These are phyloP conservation scores for Mortierella polycephala DNA, from an alignment of 371 early-diverging fungal genomes.

Conservation along the genomic window DNA sequence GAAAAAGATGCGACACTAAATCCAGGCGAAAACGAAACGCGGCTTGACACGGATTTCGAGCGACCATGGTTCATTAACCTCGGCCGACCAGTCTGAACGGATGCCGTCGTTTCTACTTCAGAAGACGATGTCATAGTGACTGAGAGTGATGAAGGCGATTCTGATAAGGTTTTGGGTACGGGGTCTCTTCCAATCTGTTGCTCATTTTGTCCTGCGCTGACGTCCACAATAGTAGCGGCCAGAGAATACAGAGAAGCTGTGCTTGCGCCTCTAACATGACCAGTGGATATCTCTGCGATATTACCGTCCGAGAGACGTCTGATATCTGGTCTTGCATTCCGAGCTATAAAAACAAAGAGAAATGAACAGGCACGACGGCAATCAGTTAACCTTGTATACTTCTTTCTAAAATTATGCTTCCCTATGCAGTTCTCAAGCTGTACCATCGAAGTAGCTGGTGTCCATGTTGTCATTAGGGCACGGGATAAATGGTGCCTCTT, in stretches of 20 bases:
- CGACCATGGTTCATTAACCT: conserved; percentile 42
- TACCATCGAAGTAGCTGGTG: conserved; percentile 84
- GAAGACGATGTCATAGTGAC: conserved; percentile 16
- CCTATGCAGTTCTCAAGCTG: conserved; percentile 37
- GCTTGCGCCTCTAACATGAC: conserved; percentile 9
- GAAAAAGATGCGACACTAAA: conserved; percentile 23
- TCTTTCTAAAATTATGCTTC: background rate
- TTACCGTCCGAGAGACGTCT: conserved; percentile 41
- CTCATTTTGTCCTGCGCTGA: background rate
- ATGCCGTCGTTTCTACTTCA: background rate
- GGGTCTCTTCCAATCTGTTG: too few species aligned
- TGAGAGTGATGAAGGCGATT: conserved; percentile 12
- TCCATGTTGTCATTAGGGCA: conserved; percentile 75
- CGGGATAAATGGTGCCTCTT: conserved; percentile 84
- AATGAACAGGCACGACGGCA: background rate
- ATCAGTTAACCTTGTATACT: background rate
- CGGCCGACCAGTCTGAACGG: conserved; percentile 25
- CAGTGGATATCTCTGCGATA: conserved; percentile 46
- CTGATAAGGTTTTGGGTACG: background rate
- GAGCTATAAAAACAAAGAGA: conserved; percentile 17
- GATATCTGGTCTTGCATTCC: conserved; percentile 52
- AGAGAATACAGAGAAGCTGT: background rate
- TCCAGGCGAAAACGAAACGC: conserved; percentile 49
- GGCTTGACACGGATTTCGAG: conserved; percentile 47
- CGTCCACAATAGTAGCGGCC: too few species aligned